Evolutionary conservation across 176 grass and related monocot species (phyloP).

Genomic region (Thinopyrum elongatum): DNA sequence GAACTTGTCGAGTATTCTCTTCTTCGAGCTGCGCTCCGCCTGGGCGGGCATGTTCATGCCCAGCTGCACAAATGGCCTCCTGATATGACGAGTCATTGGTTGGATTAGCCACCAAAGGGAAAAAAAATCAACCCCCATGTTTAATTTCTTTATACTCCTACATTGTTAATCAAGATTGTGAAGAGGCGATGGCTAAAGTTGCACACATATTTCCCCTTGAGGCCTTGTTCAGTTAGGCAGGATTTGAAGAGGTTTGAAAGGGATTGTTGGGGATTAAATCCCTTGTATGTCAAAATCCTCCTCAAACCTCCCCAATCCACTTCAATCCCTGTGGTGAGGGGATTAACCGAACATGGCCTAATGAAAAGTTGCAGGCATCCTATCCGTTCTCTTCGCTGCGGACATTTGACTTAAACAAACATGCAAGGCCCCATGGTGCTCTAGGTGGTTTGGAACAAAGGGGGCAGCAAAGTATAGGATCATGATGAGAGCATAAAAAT

Average conservation of each 20-base stretch:
- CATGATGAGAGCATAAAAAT: conserved; percentile 43
- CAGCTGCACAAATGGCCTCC: conserved; percentile 58
- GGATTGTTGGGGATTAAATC: no score
- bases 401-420: conserved; percentile 45
- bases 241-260: no score
- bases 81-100: not conserved
- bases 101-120: no score
- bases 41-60: conserved; percentile 74
- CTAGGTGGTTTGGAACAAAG: conserved; percentile 38
- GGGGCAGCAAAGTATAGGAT: conserved; percentile 52
- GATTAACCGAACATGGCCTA: no score
- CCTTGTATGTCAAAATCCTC: no score
- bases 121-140: not conserved
- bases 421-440: conserved; percentile 36
- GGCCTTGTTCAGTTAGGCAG: no score
- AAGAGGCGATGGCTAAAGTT: conserved; percentile 15
- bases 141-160: not conserved
- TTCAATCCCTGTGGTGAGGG: no score
- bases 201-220: not conserved
- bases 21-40: conserved; percentile 49
- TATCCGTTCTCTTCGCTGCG: conserved; percentile 34
- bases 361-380: conserved; percentile 33
- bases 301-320: no score
- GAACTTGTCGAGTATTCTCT: conserved; percentile 38
- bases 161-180: conserved; percentile 19